Evolutionary conservation across 805 yeast species (phyloP), one percentile per base, ranked within the genome.

Genomic region (Barnettozyma populi): DNA sequence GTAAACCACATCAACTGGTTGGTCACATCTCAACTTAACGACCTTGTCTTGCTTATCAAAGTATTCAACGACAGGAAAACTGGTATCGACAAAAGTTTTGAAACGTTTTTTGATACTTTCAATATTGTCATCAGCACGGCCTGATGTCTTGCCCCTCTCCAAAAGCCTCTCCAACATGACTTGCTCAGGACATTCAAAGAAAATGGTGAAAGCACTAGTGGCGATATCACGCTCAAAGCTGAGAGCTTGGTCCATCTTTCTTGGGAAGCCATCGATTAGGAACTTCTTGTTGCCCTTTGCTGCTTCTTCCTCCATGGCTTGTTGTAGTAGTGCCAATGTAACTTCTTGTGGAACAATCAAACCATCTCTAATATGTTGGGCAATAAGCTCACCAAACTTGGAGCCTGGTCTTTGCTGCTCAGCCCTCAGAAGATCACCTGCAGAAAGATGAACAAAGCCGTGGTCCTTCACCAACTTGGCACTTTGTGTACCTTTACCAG

Each of bases 401-500:
- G 96, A 87, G 9, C 88, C 95, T 39, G 76, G 73, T 57, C 97
- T 82, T 27, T 72, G 69, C 67, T 94, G 97, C 67, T 92, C 99
- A 9, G 90, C 96, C 60, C 99, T 79, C 56, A 92, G 74, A 57
- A 94, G 76, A 65, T 92, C 99, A 42, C 99, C 99, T n/a, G 99
- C 99, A 35, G 95, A 82, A 39, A 92, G 71, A 64, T 92, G 99
- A 29, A 85, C 83, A 66, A 90, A 94, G 16, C 83, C 81, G 63
- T 79, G 85, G 57, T 90, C 87, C 19, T 76, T 68, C 39, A 92
- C 97, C 48, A 92, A 74, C 61, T 80, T 86, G 29, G 83, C 84
- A 72, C 97, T 88, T 68, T 92, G 99, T 1, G 99, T 92, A 48
- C 99, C 98, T 64, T 94, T 94, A 39, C 99, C 98, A 25, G 96